These are phyloP conservation scores for Knoxdaviesia proteae DNA, from an alignment of 2,329 filamentous ascomycete genomes.

Conservation along the genomic window DNA sequence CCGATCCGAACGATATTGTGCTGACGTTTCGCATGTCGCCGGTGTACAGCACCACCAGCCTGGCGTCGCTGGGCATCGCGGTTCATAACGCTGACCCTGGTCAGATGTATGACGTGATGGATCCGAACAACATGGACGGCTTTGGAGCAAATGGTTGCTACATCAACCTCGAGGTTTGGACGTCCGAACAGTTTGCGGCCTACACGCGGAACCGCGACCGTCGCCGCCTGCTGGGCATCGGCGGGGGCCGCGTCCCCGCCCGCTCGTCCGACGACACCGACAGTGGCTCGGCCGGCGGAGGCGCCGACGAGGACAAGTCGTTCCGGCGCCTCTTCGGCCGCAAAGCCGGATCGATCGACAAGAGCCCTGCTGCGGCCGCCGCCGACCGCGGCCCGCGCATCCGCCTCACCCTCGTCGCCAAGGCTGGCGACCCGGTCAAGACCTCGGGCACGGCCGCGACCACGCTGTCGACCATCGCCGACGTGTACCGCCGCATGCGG, in stretches of 20 bases:
- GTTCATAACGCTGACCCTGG: conserved; percentile 10
- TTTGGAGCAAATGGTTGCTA: conserved; percentile 29
- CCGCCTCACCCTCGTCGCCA: conserved; percentile 32
- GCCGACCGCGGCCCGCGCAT: conserved; percentile 8
- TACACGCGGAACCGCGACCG: conserved; percentile 27
- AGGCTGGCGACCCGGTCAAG: conserved; percentile 26
- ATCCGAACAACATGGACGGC: conserved; percentile 17
- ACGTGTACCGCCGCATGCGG: conserved; percentile 35
- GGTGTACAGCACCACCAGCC: conserved; percentile 58
- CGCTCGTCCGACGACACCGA: neutral
- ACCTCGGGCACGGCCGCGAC: conserved; percentile 33
- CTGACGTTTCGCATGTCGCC: conserved; percentile 59
- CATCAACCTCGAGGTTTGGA: conserved; percentile 64
- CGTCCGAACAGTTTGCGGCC: conserved; percentile 34
- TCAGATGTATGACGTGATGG: conserved; percentile 19
- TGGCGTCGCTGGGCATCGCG: conserved; percentile 42
- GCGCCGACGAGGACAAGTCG: conserved; percentile 8
- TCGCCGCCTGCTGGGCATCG: conserved; percentile 20
- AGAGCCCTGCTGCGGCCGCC: conserved; percentile 8
- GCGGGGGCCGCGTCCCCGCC: conserved; percentile 9
- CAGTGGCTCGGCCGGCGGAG: conserved; percentile 9
- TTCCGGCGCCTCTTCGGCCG: neutral
- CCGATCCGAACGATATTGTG: conserved; percentile 36
- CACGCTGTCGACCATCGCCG: conserved; percentile 38
- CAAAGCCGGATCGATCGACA: conserved; percentile 2